Conservation (phyloP, 1,139 yeast species). For the Lodderomyces beijingensis region DNA sequence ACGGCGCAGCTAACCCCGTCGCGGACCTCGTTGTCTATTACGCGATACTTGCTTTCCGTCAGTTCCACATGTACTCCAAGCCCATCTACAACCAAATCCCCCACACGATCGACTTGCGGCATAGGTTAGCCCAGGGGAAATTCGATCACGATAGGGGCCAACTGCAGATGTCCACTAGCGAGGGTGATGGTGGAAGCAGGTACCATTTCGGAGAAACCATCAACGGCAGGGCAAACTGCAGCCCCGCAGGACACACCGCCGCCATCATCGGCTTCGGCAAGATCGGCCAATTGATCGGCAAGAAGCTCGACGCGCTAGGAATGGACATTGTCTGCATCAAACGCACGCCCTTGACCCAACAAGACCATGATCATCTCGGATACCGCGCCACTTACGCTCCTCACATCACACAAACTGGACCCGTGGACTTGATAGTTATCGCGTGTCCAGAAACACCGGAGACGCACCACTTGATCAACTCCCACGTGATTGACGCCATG, state of each 20-base stretch:
- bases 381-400: constrained; percentile 47
- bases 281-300: constrained; percentile 66
- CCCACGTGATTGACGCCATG: constrained; percentile 42
- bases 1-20: constrained; percentile 65
- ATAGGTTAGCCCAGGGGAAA: constrained; percentile 8
- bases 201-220: constrained; percentile 49
- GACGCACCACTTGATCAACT: constrained; percentile 55
- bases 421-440: constrained; percentile 56
- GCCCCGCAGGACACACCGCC: constrained; percentile 57
- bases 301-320: constrained; percentile 52
- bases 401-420: constrained; percentile 29
- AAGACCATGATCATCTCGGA: constrained; percentile 33
- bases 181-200: constrained; percentile 15
- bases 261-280: constrained; percentile 76
- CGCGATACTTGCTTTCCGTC: constrained; percentile 58
- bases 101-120: constrained; percentile 12
- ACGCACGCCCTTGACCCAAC: constrained; percentile 41
- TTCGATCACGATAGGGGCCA: constrained; percentile 10
- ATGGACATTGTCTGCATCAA: constrained; percentile 65
- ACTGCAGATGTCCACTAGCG: constrained; percentile 1
- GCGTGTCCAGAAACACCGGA: constrained; percentile 65
- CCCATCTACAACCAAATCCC: constrained; percentile 3
- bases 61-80: constrained; percentile 47
- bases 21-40: constrained; percentile 68
- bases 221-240: constrained; percentile 29